Evolutionary conservation across 2,329 filamentous ascomycete species (phyloP), one percentile per base, ranked within the genome.

Genomic region (Arthrobotrys musiformis): DNA sequence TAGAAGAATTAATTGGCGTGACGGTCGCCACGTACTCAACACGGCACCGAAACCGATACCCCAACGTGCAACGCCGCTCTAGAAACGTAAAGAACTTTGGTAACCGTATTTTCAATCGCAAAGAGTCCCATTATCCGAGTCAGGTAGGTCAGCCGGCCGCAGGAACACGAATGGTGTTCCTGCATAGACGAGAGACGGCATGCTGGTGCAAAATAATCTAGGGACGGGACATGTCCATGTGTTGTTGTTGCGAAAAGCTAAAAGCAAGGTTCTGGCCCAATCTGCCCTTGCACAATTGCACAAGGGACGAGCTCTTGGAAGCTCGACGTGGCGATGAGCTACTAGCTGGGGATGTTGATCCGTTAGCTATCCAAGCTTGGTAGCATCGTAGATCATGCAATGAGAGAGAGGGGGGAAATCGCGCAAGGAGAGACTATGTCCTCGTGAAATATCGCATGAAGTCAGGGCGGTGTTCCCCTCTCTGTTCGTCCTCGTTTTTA

Each of bases 141-240:
- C 28, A 35, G 28, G 35, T 19, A 33, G 19, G 2, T 13, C 9
- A 46, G 22, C 17, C 40, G 40, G 7, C 19, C 58, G 42, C 35
- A 11, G 28, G 19, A 37, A 9, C 9, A 26, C 17, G n/a, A 24
- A 54, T 70, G 58, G 56, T 72, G 68, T 72, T 72, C 68, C 68
- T 72, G 68, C 68, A 72, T 72, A 64, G 52, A 72, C 68, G 68
- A 72, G 44, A 42, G n/a, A n/a, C n/a, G n/a, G n/a, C n/a, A n/a
- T n/a, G n/a, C 44, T 8, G 44, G 37, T n/a, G 37, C 7, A 37
- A 11, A 50, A n/a, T 26, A 60, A 17, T 17, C 40, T 28, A 48
- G 50, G 40, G 35, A 72, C 22, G 48, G 44, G 2, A n/a, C n/a
- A n/a, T n/a, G n/a, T 6, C 17, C 48, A 40, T 63, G 56, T 63